Percentiles rank a stretch among this genome's conserved stretches.
These are phyloP conservation scores for Macrotyloma uniflorum DNA, from an alignment of 306 rosid genomes.

Conservation along the genomic window DNA sequence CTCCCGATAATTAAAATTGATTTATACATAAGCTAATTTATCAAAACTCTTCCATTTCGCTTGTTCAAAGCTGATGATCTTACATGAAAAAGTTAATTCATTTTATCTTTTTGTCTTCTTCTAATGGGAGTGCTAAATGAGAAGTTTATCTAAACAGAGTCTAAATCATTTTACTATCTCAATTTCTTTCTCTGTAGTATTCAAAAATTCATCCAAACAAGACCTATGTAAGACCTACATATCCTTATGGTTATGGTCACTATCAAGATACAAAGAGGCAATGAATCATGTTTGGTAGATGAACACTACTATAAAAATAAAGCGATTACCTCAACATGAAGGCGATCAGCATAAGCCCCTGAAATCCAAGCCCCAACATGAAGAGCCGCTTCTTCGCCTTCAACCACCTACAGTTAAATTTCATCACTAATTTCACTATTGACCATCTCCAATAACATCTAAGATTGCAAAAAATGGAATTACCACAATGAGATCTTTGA, in stretches of 20 bases:
- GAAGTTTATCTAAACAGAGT: background rate
- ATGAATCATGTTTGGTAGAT: background rate
- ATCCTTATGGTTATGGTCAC: background rate
- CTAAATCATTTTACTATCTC: background rate
- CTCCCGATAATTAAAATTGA: background rate
- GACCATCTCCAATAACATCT: background rate
- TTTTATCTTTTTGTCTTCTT: background rate
- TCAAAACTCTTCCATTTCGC: background rate
- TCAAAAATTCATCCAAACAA: background rate
- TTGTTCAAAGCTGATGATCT: background rate
- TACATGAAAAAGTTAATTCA: background rate
- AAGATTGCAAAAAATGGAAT: background rate
- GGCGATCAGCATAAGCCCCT: conserved; percentile 87
- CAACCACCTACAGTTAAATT: conserved; percentile 67
- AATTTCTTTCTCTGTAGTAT: background rate
- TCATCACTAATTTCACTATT: conserved; percentile 4
- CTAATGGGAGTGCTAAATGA: background rate
- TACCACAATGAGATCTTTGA: conserved; percentile 93
- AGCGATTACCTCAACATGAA: conserved; percentile 69
- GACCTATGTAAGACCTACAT: background rate
- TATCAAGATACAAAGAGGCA: background rate
- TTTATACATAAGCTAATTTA: background rate
- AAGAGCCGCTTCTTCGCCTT: conserved; percentile 80
- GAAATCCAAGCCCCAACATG: conserved; percentile 83
- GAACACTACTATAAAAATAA: background rate